A percentile compares a stretch with the other conserved stretches of the same genome.
phyloP scores from a whole-genome alignment of 2,329 filamentous ascomycete genomes.

The Fusarium algeriense region DNA sequence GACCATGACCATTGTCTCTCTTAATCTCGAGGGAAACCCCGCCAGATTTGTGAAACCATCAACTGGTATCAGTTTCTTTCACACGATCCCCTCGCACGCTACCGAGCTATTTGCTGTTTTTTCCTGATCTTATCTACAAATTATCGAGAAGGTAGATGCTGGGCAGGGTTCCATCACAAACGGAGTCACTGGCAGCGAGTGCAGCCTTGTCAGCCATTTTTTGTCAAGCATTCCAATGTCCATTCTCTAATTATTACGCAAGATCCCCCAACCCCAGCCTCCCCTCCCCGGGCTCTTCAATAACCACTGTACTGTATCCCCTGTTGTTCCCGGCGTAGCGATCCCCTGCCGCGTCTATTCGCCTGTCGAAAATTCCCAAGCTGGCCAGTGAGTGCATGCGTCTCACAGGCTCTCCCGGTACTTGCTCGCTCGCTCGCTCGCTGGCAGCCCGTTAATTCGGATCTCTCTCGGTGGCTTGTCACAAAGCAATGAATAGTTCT shows the following conservation, averaged over 20 bases:
- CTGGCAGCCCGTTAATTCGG: constrained; percentile 32
- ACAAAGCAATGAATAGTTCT: constrained; percentile 43
- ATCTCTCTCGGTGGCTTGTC: constrained; percentile 42
- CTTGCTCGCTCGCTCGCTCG: constrained; percentile 11
- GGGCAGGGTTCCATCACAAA: constrained; percentile 13
- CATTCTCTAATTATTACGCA: constrained; percentile 39
- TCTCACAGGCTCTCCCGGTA: constrained; percentile 24
- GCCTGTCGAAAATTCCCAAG: constrained; percentile 21
- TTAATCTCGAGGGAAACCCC: constrained; percentile 21
- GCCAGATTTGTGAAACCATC: constrained; percentile 29
- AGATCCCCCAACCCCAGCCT: constrained; percentile 26
- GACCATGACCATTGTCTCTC: constrained; percentile 24
- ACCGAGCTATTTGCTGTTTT: background rate
- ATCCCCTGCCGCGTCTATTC: constrained; percentile 27
- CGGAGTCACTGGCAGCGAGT: constrained; percentile 23
- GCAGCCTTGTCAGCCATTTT: constrained; percentile 30
- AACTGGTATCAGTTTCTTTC: background rate
- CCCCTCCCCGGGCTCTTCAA: constrained; percentile 19
- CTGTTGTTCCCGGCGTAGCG: constrained; percentile 23
- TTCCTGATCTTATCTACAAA: background rate
- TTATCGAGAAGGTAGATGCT: background rate
- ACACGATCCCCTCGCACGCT: constrained; percentile 10
- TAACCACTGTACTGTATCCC: constrained; percentile 3
- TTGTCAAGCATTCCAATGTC: constrained; percentile 37
- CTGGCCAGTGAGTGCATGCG: constrained; percentile 26